phyloP scores from a whole-genome alignment of 73 alveolate species.

The Blepharisma japonicum region DNA sequence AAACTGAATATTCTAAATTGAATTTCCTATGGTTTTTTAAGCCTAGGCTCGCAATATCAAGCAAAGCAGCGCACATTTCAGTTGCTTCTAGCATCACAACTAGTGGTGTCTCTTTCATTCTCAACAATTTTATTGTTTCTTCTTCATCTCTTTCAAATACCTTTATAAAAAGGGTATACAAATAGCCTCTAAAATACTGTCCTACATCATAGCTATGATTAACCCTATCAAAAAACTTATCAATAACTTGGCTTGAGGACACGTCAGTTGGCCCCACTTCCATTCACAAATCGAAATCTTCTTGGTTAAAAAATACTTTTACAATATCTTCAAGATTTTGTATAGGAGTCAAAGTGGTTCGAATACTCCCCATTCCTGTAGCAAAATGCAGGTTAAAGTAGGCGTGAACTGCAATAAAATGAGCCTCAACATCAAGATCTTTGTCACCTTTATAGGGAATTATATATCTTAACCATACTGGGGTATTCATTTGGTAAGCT shows the following conservation, averaged over 20 bases:
- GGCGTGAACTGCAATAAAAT: not conserved
- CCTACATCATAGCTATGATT: not conserved
- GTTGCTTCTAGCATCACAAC: not conserved
- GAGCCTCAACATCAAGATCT: not conserved
- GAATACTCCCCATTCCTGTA: no score
- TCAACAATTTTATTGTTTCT: not conserved
- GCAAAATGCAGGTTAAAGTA: conserved; percentile 11
- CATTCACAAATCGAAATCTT: not conserved
- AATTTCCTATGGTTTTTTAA: not conserved
- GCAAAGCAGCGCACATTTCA: not conserved
- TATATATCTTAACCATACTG: not conserved
- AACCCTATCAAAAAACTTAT: not conserved
- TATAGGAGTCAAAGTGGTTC: not conserved
- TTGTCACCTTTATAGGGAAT: conserved; percentile 8
- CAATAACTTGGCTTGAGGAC: not conserved
- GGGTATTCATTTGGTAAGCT: not conserved
- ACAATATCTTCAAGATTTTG: not conserved
- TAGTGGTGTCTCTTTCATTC: conserved; percentile 17
- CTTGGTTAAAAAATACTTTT: conserved; percentile 4
- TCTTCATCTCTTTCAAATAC: conserved; percentile 19
- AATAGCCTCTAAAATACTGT: not conserved
- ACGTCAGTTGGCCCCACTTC: not conserved
- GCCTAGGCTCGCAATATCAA: not conserved
- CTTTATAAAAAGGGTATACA: not conserved
- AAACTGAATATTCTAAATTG: not conserved